phyloP scores from a whole-genome alignment of 352 stramenopile genomes.

The Thalassiosira tumida region DNA sequence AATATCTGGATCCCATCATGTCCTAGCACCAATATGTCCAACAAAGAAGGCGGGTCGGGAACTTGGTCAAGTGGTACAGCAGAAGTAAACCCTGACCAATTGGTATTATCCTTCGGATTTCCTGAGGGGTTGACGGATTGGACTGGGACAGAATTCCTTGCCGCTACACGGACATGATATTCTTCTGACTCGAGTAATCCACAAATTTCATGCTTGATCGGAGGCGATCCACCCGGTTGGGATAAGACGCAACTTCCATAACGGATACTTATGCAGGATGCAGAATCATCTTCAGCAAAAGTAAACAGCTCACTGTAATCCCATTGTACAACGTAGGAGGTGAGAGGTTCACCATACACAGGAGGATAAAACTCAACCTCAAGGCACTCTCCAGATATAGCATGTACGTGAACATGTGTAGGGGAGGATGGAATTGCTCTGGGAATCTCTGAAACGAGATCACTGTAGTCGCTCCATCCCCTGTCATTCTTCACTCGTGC shows the following conservation, averaged over 20 bases:
- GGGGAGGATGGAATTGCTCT: conserved; percentile 93
- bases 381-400: conserved; percentile 93
- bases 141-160: conserved; percentile 93
- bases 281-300: conserved; percentile 46
- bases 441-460: conserved; percentile 86
- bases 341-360: conserved; percentile 77
- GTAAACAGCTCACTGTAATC: conserved; percentile 69
- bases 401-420: conserved; percentile 92
- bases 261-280: conserved; percentile 71
- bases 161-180: conserved; percentile 95
- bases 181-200: conserved; percentile 88
- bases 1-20: conserved; percentile 72
- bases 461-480: conserved; percentile 88
- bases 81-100: conserved; percentile 93
- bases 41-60: conserved; percentile 89
- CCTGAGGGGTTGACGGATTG: conserved; percentile 92
- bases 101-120: conserved; percentile 93
- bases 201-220: conserved; percentile 76
- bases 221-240: conserved; percentile 21
- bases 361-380: conserved; percentile 94
- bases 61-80: conserved; percentile 92
- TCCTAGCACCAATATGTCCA: conserved; percentile 83
- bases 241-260: conserved; percentile 76
- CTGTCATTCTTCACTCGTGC: conserved; percentile 91
- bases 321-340: conserved; percentile 79